A percentile compares a stretch with the other conserved stretches of the same genome.
Evolutionary conservation across 2,329 filamentous ascomycete species (phyloP).

Genomic region (Tolypocladium sp.): DNA sequence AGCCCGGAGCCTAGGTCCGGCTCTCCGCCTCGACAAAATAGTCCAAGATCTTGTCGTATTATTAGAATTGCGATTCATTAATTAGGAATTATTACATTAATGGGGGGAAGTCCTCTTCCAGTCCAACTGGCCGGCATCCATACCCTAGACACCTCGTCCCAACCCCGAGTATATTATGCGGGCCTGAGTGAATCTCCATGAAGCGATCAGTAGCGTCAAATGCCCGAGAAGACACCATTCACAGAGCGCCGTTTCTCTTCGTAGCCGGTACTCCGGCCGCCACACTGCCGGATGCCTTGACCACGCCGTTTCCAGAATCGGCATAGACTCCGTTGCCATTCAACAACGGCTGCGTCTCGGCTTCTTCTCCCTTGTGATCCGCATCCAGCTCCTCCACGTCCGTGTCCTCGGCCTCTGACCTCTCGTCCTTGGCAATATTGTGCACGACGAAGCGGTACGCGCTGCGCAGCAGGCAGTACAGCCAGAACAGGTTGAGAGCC

Average conservation of each 20-base stretch:
- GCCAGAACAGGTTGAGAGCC: slow-evolving; percentile 73
- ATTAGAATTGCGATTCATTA: not conserved
- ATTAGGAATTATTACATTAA: not conserved
- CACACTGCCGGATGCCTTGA: not conserved
- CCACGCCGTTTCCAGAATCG: not conserved
- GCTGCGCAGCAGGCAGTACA: slow-evolving; percentile 68
- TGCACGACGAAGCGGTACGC: slow-evolving; percentile 60
- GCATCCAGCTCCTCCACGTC: not conserved
- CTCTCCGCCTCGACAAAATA: too few relatives aligned
- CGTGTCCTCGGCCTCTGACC: slow-evolving; percentile 55
- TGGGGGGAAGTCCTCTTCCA: not conserved
- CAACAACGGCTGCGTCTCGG: too few relatives aligned
- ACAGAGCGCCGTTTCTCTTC: not conserved
- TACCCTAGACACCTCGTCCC: not conserved
- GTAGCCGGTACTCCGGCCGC: not conserved
- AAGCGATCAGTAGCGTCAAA: not conserved
- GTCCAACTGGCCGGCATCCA: not conserved
- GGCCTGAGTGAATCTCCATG: not conserved
- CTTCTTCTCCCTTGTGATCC: not conserved
- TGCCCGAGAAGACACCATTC: too few relatives aligned
- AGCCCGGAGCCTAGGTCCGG: too few relatives aligned
- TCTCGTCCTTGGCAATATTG: slow-evolving; percentile 57
- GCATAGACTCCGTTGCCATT: not conserved
- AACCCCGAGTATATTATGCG: not conserved
- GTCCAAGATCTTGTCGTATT: not conserved